Base-by-base conservation (phyloP, 371 early-diverging fungal species). In the Circinella minor region DNA sequence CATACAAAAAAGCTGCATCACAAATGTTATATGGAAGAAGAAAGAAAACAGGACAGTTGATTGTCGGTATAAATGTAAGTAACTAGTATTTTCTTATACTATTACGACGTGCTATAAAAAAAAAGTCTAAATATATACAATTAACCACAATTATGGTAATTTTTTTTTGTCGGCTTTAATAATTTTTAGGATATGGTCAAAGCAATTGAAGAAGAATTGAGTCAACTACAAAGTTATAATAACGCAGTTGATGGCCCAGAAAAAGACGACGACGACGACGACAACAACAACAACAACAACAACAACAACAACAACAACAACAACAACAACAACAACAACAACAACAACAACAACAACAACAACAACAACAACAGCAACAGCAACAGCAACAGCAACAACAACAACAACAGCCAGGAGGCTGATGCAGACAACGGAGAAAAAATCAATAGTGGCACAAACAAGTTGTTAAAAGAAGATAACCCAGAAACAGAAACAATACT, bases 1-100 rank as follows among this genome's bases (percentile, higher is more conserved):
- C 65, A 51, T 65, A 49, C 54, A 65, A 65, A 65, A 54, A 48
- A 38, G 65, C 55, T 10, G 65, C 55, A 36, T 65, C 65, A 2
- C 54, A 65, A 65, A 48, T 51, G 17, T 13, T 48, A n/a, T 34
- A 51, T 36, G 65, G 65, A 8, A 34, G 65, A 3, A 34, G 65
- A 8, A 65, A 65, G 36, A 65, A 65, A 49, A 20, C 65, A 9
- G 34, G 34, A 10, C 4, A 43, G 3, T 36, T 65, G 17, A 54
- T 65, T 36, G 10, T 65, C 9, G 65, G 65, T 7, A 65, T 65
- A 13, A 48, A 65, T 38, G 65, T 36, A 54, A 54, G 65, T n/a
- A n/a, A n/a, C n/a, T n/a, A n/a, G n/a, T n/a, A n/a, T n/a, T n/a
- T n/a, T n/a, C n/a, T n/a, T n/a, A n/a, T n/a, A n/a, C n/a, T n/a